These are phyloP conservation scores for Pseudogymnoascus verrucosus DNA, from an alignment of 2,329 filamentous ascomycete genomes.

Conservation along the genomic window DNA sequence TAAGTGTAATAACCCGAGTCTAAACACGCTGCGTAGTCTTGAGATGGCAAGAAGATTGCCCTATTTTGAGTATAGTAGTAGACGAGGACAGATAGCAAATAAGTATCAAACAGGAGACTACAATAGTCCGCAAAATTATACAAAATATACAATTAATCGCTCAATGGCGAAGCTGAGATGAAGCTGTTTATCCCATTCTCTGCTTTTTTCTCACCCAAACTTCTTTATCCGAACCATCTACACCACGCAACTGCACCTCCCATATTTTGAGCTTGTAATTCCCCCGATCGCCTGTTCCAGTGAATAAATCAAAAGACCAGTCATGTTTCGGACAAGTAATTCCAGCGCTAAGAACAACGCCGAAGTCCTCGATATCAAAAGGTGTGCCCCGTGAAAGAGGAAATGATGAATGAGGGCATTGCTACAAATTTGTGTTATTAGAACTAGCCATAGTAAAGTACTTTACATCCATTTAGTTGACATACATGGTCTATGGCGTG, in stretches of 20 bases:
- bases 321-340: constrained; percentile 60
- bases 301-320: constrained; percentile 64
- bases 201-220: constrained; percentile 20
- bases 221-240: constrained; percentile 12
- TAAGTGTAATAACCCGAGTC: too few species aligned
- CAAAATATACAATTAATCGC: neutral
- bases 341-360: constrained; percentile 52
- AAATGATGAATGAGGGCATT: constrained; percentile 60
- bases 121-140: too few species aligned
- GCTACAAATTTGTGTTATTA: constrained; percentile 31
- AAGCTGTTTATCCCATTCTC: constrained; percentile 17
- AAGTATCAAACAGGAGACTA: too few species aligned
- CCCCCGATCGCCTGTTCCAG: constrained; percentile 53
- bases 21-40: too few species aligned
- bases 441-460: constrained; percentile 8
- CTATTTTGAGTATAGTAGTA: too few species aligned
- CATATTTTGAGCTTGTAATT: constrained; percentile 54
- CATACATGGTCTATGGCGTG: constrained; percentile 62
- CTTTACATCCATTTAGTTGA: constrained; percentile 11
- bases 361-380: constrained; percentile 69
- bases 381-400: constrained; percentile 54
- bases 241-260: constrained; percentile 49
- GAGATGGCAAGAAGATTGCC: too few species aligned
- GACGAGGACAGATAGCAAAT: too few species aligned
- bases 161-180: neutral